Evolutionary conservation across 2,329 filamentous ascomycete species (phyloP).

Genomic region (Rutstroemia sp.): DNA sequence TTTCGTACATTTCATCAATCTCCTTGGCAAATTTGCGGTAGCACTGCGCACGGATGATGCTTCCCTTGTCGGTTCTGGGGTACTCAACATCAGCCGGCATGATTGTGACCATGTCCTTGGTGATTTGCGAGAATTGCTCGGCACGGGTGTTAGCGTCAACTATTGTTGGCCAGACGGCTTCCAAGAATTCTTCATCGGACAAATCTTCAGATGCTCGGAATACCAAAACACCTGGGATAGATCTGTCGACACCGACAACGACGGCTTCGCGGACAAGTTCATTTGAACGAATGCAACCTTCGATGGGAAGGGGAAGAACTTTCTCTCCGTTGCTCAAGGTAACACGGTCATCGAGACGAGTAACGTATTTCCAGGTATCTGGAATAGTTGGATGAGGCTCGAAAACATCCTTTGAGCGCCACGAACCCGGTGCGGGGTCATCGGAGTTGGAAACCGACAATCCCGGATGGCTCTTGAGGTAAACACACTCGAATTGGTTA

Average conservation of each 20-base stretch:
- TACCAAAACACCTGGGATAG: slow-evolving; percentile 46
- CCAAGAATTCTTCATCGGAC: slow-evolving; percentile 38
- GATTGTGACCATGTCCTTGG: slow-evolving; percentile 44
- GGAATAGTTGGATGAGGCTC: slow-evolving; percentile 34
- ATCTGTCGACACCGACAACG: slow-evolving; percentile 47
- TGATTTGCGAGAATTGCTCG: slow-evolving; percentile 46
- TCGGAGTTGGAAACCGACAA: slow-evolving; percentile 34
- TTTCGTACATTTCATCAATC: slow-evolving; percentile 36
- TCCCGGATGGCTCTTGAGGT: slow-evolving; percentile 33
- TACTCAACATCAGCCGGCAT: slow-evolving; percentile 36
- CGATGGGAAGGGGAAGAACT: slow-evolving; percentile 39
- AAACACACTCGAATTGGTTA: slow-evolving; percentile 23
- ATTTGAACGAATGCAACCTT: slow-evolving; percentile 46
- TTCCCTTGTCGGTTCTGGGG: slow-evolving; percentile 46
- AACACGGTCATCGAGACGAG: slow-evolving; percentile 38
- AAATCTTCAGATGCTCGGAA: slow-evolving; percentile 38
- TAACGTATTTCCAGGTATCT: slow-evolving; percentile 39
- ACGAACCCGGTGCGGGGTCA: slow-evolving; percentile 36
- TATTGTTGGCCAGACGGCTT: slow-evolving; percentile 43
- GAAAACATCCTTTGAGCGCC: slow-evolving; percentile 39
- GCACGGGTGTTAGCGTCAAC: slow-evolving; percentile 42
- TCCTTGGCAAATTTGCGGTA: slow-evolving; percentile 38
- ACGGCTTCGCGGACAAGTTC: slow-evolving; percentile 47
- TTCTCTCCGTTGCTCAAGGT: slow-evolving; percentile 43
- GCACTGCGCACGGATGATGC: slow-evolving; percentile 42